A percentile compares a stretch with the other conserved stretches of the same genome.
Evolutionary conservation across 257 asterid species (phyloP).

Genomic region (Eucommia ulmoides): DNA sequence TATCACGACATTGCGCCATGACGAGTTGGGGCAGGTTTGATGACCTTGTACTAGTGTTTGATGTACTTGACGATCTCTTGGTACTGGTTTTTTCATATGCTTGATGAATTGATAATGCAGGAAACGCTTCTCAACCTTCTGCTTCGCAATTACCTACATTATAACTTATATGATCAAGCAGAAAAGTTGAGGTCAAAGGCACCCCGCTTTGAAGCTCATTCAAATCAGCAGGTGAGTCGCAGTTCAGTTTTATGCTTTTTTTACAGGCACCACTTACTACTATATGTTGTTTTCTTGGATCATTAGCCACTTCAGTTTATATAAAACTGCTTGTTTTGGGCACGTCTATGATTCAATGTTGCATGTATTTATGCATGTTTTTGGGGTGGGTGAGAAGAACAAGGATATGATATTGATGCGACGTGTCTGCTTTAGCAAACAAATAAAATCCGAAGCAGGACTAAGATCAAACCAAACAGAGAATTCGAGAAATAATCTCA

Average conservation of each 20-base stretch:
- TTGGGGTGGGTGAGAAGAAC: no score
- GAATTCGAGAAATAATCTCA: no score
- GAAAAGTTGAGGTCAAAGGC: constrained; percentile 81
- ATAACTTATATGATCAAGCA: constrained; percentile 71
- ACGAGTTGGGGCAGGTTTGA: constrained; percentile 94
- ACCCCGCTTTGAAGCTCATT: constrained; percentile 70
- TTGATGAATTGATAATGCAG: constrained; percentile 16
- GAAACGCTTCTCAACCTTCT: constrained; percentile 69
- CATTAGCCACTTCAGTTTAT: not conserved
- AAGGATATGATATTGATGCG: no score
- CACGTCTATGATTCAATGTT: not conserved
- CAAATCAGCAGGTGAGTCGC: constrained; percentile 58
- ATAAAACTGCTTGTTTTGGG: not conserved
- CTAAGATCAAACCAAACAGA: no score
- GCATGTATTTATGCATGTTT: not conserved
- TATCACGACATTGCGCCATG: constrained; percentile 82
- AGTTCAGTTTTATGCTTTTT: not conserved
- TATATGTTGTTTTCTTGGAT: not conserved
- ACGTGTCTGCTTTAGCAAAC: no score
- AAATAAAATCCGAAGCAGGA: no score
- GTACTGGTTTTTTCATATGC: not conserved
- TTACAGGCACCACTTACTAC: not conserved
- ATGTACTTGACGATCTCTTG: constrained; percentile 4
- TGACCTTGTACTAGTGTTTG: constrained; percentile 6
- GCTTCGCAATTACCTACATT: constrained; percentile 68